Evolutionary conservation across 2,329 filamentous ascomycete species (phyloP).

Genomic region (Colletotrichum tofieldiae): DNA sequence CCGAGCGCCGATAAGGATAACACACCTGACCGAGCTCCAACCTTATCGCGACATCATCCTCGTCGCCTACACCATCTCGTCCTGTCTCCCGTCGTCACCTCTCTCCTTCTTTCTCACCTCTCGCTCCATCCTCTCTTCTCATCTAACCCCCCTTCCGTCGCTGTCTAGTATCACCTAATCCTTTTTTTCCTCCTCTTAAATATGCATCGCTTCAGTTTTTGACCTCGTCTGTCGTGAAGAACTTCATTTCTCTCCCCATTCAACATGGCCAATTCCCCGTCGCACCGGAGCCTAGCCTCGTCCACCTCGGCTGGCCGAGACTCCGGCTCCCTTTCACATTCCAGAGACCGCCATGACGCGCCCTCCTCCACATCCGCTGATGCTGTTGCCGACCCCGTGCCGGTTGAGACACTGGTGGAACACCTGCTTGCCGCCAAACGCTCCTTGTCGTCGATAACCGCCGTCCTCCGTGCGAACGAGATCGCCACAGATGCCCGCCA

Average conservation of each 20-base stretch:
- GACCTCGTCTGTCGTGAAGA: constrained; percentile 29
- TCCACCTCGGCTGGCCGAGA: constrained; percentile 42
- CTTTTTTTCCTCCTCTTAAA: constrained; percentile 12
- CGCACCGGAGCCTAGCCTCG: constrained; percentile 43
- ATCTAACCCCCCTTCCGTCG: not conserved
- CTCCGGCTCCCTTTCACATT: constrained; percentile 39
- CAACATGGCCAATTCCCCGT: constrained; percentile 43
- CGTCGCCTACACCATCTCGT: constrained; percentile 31
- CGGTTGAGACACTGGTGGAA: constrained; percentile 84
- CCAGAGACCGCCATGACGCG: constrained; percentile 48
- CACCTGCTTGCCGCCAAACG: constrained; percentile 91
- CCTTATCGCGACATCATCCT: constrained; percentile 43
- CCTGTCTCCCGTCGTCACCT: not conserved
- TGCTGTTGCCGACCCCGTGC: constrained; percentile 55
- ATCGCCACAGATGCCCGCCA: constrained; percentile 83
- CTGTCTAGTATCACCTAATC: constrained; percentile 5
- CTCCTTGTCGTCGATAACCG: constrained; percentile 85
- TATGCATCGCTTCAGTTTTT: constrained; percentile 41
- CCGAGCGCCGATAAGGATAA: constrained; percentile 35
- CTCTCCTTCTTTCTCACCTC: not conserved
- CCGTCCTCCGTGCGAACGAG: constrained; percentile 89
- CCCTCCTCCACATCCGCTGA: constrained; percentile 23
- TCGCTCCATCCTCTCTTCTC: not conserved
- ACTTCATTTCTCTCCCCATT: constrained; percentile 30
- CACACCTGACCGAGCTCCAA: constrained; percentile 41